A percentile compares a stretch with the other conserved stretches of the same genome.
Evolutionary conservation across 805 yeast genomes (phyloP).

Genomic region (Suhomyces sp.): DNA sequence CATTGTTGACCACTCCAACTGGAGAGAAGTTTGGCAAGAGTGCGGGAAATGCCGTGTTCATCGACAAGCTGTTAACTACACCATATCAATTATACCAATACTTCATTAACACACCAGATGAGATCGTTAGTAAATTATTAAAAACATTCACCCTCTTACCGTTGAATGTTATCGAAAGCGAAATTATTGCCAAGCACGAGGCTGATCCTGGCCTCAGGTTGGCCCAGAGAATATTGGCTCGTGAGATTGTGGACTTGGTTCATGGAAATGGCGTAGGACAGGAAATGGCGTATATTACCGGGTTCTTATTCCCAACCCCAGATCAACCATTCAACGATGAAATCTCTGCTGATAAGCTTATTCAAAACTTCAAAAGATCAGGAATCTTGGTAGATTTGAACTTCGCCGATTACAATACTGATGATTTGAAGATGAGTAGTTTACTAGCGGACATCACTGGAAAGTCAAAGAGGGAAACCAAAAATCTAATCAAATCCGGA

Average conservation of each 20-base stretch:
- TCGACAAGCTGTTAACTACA: constrained; percentile 70
- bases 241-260: constrained; percentile 80
- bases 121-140: constrained; percentile 65
- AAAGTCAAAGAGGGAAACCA: constrained; percentile 57
- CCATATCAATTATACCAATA: constrained; percentile 84
- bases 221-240: constrained; percentile 78
- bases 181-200: constrained; percentile 52
- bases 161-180: constrained; percentile 48
- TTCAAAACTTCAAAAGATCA: constrained; percentile 58
- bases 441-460: constrained; percentile 50
- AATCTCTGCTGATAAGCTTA: constrained; percentile 48
- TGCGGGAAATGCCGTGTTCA: constrained; percentile 94
- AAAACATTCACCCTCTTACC: constrained; percentile 82
- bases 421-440: constrained; percentile 48
- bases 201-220: constrained; percentile 59
- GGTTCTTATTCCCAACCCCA: constrained; percentile 62
- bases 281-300: constrained; percentile 64
- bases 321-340: constrained; percentile 48
- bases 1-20: constrained; percentile 78
- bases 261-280: constrained; percentile 81
- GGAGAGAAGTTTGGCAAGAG: constrained; percentile 97
- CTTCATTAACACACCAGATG: constrained; percentile 77
- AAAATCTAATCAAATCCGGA: constrained; percentile 63
- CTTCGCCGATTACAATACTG: constrained; percentile 25
- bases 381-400: constrained; percentile 45